A percentile compares a stretch with the other conserved stretches of the same genome.
These are phyloP conservation scores for Aspergillus quadricinctus DNA, from an alignment of 2,329 filamentous ascomycete species.

Conservation along the genomic window DNA sequence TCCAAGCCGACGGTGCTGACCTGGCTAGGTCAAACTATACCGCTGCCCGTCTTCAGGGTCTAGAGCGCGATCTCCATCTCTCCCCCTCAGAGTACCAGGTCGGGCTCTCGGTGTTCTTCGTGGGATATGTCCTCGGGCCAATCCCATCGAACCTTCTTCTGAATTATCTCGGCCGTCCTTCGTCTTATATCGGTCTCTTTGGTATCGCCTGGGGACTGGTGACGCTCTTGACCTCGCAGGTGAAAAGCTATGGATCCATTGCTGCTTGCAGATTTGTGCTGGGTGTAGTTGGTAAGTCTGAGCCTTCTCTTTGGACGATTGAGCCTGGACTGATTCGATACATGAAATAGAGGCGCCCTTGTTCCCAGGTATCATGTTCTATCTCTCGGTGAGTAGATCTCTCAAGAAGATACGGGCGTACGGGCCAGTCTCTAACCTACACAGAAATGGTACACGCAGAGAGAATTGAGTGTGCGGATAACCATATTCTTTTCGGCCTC, in stretches of 20 bases:
- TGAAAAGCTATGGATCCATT: conserved; percentile 32
- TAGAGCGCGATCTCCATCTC: conserved; percentile 31
- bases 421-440: neutral
- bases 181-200: conserved; percentile 34
- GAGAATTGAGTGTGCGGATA: conserved; percentile 49
- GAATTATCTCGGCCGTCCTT: conserved; percentile 27
- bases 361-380: conserved; percentile 46
- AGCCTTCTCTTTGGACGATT: neutral
- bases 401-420: neutral
- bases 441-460: conserved; percentile 50
- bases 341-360: conserved; percentile 40
- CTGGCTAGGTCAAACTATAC: conserved; percentile 35
- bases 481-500: conserved; percentile 50
- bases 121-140: conserved; percentile 32
- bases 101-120: conserved; percentile 33
- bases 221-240: conserved; percentile 34
- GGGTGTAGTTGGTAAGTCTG: conserved; percentile 34
- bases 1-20: neutral
- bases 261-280: conserved; percentile 38
- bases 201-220: conserved; percentile 37
- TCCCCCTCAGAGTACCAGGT: conserved; percentile 27
- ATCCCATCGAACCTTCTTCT: conserved; percentile 40
- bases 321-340: neutral
- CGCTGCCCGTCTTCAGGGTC: conserved; percentile 31
- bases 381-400: conserved; percentile 29